Evolutionary conservation across 1,139 yeast species (phyloP).

Genomic region (Arxiozyma telluris): DNA sequence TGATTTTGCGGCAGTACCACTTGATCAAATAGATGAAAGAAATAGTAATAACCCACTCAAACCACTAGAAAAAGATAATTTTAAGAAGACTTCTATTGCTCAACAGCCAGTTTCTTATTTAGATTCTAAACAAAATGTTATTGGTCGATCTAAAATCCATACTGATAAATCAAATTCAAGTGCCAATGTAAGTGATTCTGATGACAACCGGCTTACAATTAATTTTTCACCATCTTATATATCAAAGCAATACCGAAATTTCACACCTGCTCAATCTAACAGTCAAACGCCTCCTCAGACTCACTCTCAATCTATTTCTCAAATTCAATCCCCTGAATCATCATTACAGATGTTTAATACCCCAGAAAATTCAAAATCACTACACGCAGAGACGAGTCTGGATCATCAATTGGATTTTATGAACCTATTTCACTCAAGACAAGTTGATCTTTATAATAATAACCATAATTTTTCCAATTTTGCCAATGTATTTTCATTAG

Average conservation of each 20-base stretch:
- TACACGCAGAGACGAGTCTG: not conserved
- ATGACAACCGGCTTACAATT: not conserved
- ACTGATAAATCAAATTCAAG: not conserved
- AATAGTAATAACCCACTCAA: not conserved
- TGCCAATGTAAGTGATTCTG: not conserved
- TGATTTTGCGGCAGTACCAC: not conserved
- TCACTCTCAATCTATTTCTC: not conserved
- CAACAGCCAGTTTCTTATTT: not conserved
- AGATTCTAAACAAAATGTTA: not conserved
- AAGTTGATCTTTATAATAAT: constrained; percentile 42
- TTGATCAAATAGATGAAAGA: not conserved
- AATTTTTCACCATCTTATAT: not conserved
- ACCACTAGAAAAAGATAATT: not conserved
- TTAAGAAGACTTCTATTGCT: not conserved
- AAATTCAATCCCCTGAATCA: not conserved
- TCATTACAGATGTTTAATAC: not conserved
- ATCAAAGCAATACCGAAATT: not conserved
- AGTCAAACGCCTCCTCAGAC: not conserved
- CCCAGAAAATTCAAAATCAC: not conserved
- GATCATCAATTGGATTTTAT: constrained; percentile 7
- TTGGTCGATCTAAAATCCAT: not conserved
- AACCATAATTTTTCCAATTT: constrained; percentile 1
- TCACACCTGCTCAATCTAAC: not conserved
- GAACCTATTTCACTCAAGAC: constrained; percentile 46
- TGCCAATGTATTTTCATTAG: not conserved